Conservation (phyloP, 176 grass and related monocot species). For the Hyparrhenia diplandra region DNA sequence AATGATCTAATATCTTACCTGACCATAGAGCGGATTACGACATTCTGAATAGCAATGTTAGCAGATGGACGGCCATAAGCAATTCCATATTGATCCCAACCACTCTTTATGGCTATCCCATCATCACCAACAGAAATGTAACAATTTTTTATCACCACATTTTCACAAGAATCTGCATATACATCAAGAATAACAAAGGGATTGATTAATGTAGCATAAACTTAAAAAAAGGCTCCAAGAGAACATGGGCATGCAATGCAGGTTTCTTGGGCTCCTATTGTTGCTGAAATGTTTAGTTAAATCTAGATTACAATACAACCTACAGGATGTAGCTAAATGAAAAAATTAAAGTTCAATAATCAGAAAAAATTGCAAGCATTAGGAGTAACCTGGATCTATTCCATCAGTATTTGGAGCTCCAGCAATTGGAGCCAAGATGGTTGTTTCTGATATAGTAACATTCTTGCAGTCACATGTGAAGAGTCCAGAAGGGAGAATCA, state of each 20-base stretch:
- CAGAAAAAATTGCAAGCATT: not conserved
- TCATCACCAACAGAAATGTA: conserved; percentile 95
- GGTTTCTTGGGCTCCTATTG: not conserved
- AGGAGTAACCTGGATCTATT: conserved; percentile 77
- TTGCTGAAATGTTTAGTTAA: not conserved
- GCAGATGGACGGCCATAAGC: conserved; percentile 76
- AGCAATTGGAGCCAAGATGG: conserved; percentile 67
- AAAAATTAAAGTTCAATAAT: not conserved
- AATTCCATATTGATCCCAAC: conserved; percentile 95
- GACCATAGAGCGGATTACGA: conserved; percentile 69
- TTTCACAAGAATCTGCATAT: conserved; percentile 76
- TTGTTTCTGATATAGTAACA: conserved; percentile 71
- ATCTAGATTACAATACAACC: not conserved
- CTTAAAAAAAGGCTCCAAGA: not conserved
- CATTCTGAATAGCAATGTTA: conserved; percentile 69
- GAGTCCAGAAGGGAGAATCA: conserved; percentile 92
- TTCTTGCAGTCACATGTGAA: conserved; percentile 85
- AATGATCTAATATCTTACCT: conserved; percentile 39
- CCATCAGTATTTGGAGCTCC: conserved; percentile 95
- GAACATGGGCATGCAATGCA: not conserved
- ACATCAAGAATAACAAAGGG: not conserved
- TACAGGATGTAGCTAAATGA: not conserved
- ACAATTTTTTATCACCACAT: conserved; percentile 81
- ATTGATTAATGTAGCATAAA: conserved; percentile 5
- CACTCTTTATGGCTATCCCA: conserved; percentile 94